Conservation (phyloP, 2,329 filamentous ascomycete genomes). For the Cladosporium sp. region DNA sequence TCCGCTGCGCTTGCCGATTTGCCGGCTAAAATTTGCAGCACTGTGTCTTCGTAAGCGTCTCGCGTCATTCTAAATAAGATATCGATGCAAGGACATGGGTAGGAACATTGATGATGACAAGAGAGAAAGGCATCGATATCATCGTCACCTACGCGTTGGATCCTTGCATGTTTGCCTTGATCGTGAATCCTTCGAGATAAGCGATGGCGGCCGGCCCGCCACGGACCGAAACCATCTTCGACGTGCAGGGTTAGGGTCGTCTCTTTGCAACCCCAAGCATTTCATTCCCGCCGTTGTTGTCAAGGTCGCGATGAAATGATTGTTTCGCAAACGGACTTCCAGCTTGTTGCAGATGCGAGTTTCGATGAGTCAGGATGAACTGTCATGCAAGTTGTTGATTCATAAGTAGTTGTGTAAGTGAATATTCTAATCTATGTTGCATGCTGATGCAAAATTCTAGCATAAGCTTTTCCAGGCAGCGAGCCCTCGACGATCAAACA, state of each 20-base stretch:
- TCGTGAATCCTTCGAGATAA: not conserved
- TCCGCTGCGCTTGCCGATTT: not conserved
- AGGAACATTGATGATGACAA: not conserved
- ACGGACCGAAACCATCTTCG: not conserved
- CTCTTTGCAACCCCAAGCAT: not conserved
- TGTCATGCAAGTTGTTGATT: not conserved
- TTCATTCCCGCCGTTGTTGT: not conserved
- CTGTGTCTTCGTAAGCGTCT: not conserved
- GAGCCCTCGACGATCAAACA: conserved; percentile 25
- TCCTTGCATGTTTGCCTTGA: not conserved
- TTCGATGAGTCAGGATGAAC: not conserved
- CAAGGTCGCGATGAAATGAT: not conserved
- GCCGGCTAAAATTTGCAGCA: not conserved
- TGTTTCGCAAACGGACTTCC: no score
- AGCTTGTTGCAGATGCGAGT: not conserved
- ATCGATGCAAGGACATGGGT: not conserved
- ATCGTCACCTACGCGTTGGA: not conserved
- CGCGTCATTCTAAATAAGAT: not conserved
- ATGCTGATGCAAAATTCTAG: not conserved
- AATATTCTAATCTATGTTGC: not conserved
- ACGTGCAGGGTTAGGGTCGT: not conserved
- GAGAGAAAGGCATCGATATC: not conserved
- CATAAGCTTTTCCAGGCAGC: not conserved
- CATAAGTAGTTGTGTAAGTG: not conserved
- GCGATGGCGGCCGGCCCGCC: not conserved